Conservation (phyloP, 2,329 filamentous ascomycete genomes). For the Microdochium trichocladiopsis region DNA sequence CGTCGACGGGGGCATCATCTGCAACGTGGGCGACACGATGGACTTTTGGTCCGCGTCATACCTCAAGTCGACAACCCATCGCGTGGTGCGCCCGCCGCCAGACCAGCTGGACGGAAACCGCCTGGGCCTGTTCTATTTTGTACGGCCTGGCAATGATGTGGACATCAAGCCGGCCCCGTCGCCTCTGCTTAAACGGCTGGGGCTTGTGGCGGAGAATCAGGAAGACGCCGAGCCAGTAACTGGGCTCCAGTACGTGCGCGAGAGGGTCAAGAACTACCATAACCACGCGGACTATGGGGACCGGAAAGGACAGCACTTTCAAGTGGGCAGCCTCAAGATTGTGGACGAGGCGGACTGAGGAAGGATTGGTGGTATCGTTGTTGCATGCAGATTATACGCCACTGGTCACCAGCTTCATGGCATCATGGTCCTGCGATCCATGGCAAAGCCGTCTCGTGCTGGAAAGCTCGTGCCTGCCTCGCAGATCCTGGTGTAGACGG, state of each 20-base stretch:
- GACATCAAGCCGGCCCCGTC: constrained; percentile 20
- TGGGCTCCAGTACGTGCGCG: constrained; percentile 30
- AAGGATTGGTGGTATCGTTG: neutral
- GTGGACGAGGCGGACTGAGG: constrained; percentile 26
- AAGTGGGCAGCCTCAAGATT: constrained; percentile 29
- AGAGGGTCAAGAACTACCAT: constrained; percentile 31
- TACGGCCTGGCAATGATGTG: constrained; percentile 22
- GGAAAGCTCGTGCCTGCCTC: no score
- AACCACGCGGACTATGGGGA: constrained; percentile 28
- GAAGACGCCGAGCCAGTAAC: constrained; percentile 21
- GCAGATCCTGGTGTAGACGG: no score
- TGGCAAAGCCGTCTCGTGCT: no score
- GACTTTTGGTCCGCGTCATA: constrained; percentile 19
- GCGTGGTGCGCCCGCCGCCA: constrained; percentile 23
- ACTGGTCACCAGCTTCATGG: no score
- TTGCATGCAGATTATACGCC: no score
- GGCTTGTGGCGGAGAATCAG: constrained; percentile 12
- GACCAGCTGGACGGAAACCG: constrained; percentile 23
- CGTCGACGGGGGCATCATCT: constrained; percentile 34
- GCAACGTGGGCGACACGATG: constrained; percentile 29
- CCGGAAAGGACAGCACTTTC: constrained; percentile 29
- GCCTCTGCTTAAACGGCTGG: constrained; percentile 17
- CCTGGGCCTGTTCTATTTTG: constrained; percentile 27
- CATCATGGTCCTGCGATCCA: no score
- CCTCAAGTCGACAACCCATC: constrained; percentile 25